phyloP scores from a whole-genome alignment of 1,284 basidiomycete genomes.

The Mycena sp. region DNA sequence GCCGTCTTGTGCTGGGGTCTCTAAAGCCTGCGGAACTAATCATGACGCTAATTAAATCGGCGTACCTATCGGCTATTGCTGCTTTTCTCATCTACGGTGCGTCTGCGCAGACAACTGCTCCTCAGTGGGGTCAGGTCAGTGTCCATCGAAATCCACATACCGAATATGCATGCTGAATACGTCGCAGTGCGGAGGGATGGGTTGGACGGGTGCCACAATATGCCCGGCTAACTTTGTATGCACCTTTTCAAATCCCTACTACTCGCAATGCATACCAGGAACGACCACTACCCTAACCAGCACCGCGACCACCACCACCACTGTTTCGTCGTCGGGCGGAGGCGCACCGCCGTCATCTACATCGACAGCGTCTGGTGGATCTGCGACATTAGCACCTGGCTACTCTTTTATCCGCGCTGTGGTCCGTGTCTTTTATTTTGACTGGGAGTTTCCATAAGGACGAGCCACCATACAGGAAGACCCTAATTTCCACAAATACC shows the following conservation, averaged over 20 bases:
- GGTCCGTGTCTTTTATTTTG: conserved; percentile 44
- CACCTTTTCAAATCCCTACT: conserved; percentile 49
- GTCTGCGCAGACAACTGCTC: conserved; percentile 38
- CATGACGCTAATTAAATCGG: conserved; percentile 29
- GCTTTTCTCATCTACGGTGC: conserved; percentile 29
- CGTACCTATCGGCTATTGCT: conserved; percentile 29
- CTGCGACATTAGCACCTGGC: conserved; percentile 57
- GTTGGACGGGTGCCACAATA: conserved; percentile 48
- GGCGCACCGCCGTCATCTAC: conserved; percentile 43
- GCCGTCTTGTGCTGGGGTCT: not conserved
- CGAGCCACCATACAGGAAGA: conserved; percentile 50
- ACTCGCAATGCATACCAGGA: conserved; percentile 64
- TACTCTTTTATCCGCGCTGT: conserved; percentile 71
- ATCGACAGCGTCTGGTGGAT: conserved; percentile 47
- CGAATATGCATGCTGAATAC: not conserved
- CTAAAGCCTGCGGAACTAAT: not conserved
- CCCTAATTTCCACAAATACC: conserved; percentile 74
- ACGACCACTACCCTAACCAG: conserved; percentile 39
- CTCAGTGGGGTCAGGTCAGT: conserved; percentile 44
- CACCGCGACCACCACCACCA: conserved; percentile 26
- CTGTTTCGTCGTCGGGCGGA: conserved; percentile 26
- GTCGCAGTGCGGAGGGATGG: conserved; percentile 53
- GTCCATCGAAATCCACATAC: not conserved
- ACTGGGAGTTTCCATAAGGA: not conserved
- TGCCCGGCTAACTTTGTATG: conserved; percentile 39